Evolutionary conservation across 768 basidiomycete species (phyloP).

Genomic region (Ephemerocybe angulata): DNA sequence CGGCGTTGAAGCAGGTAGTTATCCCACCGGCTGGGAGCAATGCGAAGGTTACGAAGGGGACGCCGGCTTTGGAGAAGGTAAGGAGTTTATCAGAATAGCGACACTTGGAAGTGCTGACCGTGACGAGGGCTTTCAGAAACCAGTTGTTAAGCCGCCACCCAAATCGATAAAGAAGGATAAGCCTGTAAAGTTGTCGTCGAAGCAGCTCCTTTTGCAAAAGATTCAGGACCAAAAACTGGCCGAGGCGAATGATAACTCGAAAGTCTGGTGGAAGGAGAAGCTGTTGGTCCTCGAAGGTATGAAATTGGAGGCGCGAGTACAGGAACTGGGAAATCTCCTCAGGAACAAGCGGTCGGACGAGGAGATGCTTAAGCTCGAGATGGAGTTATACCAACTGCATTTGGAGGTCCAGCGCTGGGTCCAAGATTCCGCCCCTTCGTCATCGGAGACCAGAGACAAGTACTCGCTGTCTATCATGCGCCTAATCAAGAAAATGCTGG

Average conservation of each 20-base stretch:
- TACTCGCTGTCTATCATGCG: conserved; percentile 46
- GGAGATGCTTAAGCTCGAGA: conserved; percentile 45
- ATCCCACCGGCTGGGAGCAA: conserved; percentile 34
- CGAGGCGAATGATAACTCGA: conserved; percentile 35
- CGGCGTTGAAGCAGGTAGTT: conserved; percentile 46
- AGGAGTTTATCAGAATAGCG: background rate
- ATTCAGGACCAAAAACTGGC: conserved; percentile 44
- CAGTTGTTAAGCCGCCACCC: background rate
- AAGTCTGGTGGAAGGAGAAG: conserved; percentile 52
- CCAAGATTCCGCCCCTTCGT: conserved; percentile 37
- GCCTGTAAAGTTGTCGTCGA: conserved; percentile 20
- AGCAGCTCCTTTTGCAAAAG: conserved; percentile 33
- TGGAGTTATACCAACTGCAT: conserved; percentile 50
- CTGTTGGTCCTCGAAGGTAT: conserved; percentile 37
- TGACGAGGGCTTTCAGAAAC: background rate
- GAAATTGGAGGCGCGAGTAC: conserved; percentile 28
- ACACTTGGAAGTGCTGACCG: background rate
- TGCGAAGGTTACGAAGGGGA: background rate
- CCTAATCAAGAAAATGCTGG: conserved; percentile 42
- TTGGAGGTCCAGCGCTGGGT: conserved; percentile 53
- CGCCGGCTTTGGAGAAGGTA: background rate
- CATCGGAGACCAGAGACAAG: conserved; percentile 37
- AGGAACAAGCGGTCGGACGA: conserved; percentile 45
- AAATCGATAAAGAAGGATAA: conserved; percentile 15
- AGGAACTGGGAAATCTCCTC: conserved; percentile 33